Conservation (phyloP, 352 stramenopile species). For the Globisporangium parvum region DNA sequence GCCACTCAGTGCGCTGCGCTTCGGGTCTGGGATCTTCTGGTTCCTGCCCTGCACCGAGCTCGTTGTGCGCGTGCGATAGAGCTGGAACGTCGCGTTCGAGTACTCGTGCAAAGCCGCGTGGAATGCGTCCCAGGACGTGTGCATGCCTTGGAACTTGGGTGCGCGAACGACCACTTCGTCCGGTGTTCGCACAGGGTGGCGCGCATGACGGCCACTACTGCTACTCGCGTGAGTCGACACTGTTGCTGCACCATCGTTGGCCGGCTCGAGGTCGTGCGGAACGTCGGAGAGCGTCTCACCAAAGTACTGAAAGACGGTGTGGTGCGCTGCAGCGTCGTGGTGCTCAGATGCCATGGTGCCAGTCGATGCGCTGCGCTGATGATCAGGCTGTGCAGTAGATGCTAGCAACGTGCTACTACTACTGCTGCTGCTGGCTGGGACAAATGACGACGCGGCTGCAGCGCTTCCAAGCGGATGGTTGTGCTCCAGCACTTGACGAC, state of each 20-base stretch:
- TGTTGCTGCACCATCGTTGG: neutral
- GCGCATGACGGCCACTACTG: neutral
- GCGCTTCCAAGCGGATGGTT: slow-evolving; percentile 33
- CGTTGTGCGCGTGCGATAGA: slow-evolving; percentile 71
- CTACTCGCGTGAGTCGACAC: neutral
- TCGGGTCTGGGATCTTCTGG: slow-evolving; percentile 59
- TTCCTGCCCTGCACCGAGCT: slow-evolving; percentile 65
- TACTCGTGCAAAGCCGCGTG: slow-evolving; percentile 52
- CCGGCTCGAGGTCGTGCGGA: neutral
- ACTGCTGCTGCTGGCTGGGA: no score
- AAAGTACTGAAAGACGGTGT: slow-evolving; percentile 2
- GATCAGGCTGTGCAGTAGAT: no score
- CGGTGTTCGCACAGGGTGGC: neutral
- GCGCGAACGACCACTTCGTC: slow-evolving; percentile 56
- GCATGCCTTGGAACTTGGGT: slow-evolving; percentile 40
- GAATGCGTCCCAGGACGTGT: slow-evolving; percentile 69
- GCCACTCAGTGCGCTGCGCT: neutral
- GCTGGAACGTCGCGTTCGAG: slow-evolving; percentile 59
- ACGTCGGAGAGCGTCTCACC: neutral
- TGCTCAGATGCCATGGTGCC: no score
- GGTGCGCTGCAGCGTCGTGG: neutral
- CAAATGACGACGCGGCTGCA: neutral
- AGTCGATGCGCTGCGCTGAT: no score
- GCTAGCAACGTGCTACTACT: neutral
- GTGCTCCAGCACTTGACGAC: slow-evolving; percentile 57